Percentiles rank a stretch among this genome's conserved stretches.
Evolutionary conservation across 2,329 filamentous ascomycete genomes (phyloP).

Genomic region (Hymenoscyphus scutula): DNA sequence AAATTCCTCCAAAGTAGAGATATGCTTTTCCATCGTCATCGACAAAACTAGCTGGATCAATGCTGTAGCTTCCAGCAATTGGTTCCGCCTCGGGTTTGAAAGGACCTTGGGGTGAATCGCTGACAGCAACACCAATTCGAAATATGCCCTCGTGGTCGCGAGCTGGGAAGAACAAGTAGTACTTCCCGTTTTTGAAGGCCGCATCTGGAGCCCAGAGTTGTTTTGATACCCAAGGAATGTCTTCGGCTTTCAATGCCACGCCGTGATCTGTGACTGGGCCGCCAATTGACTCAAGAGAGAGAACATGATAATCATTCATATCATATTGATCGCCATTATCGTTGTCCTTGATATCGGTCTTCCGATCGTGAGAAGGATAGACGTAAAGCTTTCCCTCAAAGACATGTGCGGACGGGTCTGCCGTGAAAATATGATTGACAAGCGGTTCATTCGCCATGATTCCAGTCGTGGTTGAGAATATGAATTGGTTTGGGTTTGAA

Average conservation of each 20-base stretch:
- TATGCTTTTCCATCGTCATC: conserved; percentile 68
- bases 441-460: conserved; percentile 17
- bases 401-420: conserved; percentile 77
- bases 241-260: conserved; percentile 60
- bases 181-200: conserved; percentile 65
- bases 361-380: conserved; percentile 78
- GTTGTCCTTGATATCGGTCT: conserved; percentile 72
- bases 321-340: conserved; percentile 85
- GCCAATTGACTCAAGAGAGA: conserved; percentile 55
- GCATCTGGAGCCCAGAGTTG: conserved; percentile 82
- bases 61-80: conserved; percentile 70
- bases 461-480: not conserved
- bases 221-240: conserved; percentile 74
- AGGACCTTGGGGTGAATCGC: conserved; percentile 64
- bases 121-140: conserved; percentile 69
- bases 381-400: conserved; percentile 75
- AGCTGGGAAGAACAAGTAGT: conserved; percentile 76
- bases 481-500: not conserved
- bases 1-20: conserved; percentile 75
- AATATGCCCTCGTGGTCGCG: conserved; percentile 68
- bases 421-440: conserved; percentile 63
- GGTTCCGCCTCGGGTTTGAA: conserved; percentile 63
- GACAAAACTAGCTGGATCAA: conserved; percentile 74
- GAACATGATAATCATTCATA: conserved; percentile 82
- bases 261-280: conserved; percentile 69